phyloP scores from a whole-genome alignment of 2,329 filamentous ascomycete species.

The Beauveria sp. region DNA sequence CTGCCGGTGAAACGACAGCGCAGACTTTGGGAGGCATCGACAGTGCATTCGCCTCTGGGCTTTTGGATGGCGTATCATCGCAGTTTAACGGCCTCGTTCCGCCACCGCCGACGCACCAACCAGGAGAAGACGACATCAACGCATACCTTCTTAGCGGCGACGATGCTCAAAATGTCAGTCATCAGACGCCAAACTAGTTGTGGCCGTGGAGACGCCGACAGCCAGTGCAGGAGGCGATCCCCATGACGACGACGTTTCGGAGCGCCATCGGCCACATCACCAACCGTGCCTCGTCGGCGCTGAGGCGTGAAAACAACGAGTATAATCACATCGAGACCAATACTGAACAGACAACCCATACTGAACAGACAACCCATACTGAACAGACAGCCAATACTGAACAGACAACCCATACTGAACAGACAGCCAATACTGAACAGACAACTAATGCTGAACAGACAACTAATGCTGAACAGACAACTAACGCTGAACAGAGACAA shows the following conservation, averaged over 20 bases:
- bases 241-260: constrained; percentile 3
- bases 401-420: too few relatives aligned
- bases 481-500: neutral
- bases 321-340: neutral
- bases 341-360: neutral
- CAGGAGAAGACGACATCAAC: neutral
- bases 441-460: too few relatives aligned
- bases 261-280: constrained; percentile 2
- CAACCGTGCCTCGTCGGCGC: neutral
- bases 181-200: neutral
- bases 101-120: constrained; percentile 4
- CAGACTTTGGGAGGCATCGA: neutral
- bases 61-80: neutral
- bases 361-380: too few relatives aligned
- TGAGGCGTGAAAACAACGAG: constrained; percentile 1
- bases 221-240: neutral
- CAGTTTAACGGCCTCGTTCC: neutral
- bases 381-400: too few relatives aligned
- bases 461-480: too few relatives aligned
- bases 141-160: neutral
- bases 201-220: neutral
- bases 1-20: neutral
- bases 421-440: too few relatives aligned
- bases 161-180: neutral
- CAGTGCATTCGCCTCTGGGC: neutral